phyloP scores from a whole-genome alignment of 2,329 filamentous ascomycete species.

The Ceratocystis lukuohia region DNA sequence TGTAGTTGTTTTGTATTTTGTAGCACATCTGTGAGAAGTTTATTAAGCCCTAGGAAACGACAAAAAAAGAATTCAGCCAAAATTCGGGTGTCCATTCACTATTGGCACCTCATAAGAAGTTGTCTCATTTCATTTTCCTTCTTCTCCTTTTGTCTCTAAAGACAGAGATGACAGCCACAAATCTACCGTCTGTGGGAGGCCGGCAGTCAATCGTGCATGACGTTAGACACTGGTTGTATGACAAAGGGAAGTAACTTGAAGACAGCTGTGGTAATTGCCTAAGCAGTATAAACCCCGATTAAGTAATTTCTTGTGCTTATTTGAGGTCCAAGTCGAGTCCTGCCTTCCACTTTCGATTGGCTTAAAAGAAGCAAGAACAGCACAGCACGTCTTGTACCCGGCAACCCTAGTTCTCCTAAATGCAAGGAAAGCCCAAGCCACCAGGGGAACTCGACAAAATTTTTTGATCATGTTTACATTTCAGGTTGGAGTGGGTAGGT shows the following conservation, averaged over 20 bases:
- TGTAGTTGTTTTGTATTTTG: no score
- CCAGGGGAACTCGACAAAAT: neutral
- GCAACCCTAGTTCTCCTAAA: neutral
- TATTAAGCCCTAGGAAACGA: no score
- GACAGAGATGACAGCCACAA: neutral
- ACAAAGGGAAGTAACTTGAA: neutral
- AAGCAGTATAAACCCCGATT: neutral
- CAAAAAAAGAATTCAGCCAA: neutral
- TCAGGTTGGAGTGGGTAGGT: slow-evolving; percentile 4
- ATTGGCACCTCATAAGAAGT: neutral
- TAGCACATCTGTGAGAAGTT: no score
- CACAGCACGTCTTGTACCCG: no score
- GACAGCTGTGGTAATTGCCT: neutral
- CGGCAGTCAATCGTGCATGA: slow-evolving; percentile 1
- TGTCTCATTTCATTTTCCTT: neutral
- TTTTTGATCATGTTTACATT: slow-evolving; percentile 8
- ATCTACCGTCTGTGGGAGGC: neutral
- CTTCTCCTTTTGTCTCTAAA: neutral
- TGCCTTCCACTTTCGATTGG: neutral
- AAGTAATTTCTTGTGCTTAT: neutral
- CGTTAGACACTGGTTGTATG: neutral
- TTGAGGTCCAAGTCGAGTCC: no score
- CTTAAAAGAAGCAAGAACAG: neutral
- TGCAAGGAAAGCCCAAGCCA: neutral
- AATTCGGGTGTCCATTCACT: neutral